Evolutionary conservation across 345 rosid species (phyloP).

Genomic region (Pistacia integerrima): DNA sequence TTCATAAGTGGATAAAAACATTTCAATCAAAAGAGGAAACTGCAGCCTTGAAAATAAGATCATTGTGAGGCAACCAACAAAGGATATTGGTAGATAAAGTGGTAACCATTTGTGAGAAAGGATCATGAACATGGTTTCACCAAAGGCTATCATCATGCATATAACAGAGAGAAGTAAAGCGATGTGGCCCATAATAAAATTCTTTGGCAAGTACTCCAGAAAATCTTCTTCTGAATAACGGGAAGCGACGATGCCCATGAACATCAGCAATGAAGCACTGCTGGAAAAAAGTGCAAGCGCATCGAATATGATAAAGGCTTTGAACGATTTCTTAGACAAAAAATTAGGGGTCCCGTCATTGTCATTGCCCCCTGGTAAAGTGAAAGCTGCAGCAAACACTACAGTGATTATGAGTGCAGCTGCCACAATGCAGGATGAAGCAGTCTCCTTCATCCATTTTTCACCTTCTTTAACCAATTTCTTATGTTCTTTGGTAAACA

Average conservation of each 20-base stretch:
- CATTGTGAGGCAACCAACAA: background rate
- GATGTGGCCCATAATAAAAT: background rate
- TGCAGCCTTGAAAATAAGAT: background rate
- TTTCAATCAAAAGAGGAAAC: background rate
- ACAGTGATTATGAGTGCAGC: too few relatives aligned
- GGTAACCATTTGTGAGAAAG: too few relatives aligned
- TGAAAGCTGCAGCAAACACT: background rate
- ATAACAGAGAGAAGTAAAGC: background rate
- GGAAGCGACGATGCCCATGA: slow-evolving; percentile 5
- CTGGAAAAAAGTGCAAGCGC: slow-evolving; percentile 17
- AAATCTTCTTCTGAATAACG: too few relatives aligned
- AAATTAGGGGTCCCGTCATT: background rate
- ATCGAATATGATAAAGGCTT: background rate
- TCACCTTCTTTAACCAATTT: too few relatives aligned
- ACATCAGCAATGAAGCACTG: background rate
- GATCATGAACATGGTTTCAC: background rate
- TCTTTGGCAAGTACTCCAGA: background rate
- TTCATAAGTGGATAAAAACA: background rate
- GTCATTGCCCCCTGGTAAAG: background rate
- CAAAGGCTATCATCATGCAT: background rate
- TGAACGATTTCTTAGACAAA: background rate
- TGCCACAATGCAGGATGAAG: too few relatives aligned
- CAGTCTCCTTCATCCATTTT: too few relatives aligned
- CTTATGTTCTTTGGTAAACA: too few relatives aligned
- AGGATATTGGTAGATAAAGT: too few relatives aligned